These are phyloP conservation scores for Myxozyma geophila DNA, from an alignment of 805 yeast species.

Conservation along the genomic window DNA sequence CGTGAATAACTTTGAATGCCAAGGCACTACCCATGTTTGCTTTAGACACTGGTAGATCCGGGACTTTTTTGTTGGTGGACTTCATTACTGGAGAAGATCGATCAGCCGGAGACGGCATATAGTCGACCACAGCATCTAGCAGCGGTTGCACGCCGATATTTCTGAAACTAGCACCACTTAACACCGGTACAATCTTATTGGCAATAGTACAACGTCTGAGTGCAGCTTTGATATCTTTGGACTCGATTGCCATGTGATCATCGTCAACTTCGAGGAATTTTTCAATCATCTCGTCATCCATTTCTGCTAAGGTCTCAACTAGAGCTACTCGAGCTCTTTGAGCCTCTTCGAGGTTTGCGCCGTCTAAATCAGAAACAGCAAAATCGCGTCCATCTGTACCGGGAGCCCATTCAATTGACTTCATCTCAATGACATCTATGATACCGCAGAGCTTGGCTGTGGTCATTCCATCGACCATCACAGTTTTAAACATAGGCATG, in stretches of 20 bases:
- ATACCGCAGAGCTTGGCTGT: conserved; percentile 65
- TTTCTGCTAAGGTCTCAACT: conserved; percentile 81
- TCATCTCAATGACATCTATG: conserved; percentile 71
- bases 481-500: conserved; percentile 56
- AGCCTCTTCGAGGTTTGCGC: conserved; percentile 54
- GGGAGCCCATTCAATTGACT: conserved; percentile 54
- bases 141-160: conserved; percentile 96
- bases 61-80: conserved; percentile 1
- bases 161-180: conserved; percentile 90
- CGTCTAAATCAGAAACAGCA: conserved; percentile 33
- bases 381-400: conserved; percentile 57
- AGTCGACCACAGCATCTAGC: conserved; percentile 78
- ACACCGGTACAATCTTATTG: conserved; percentile 69
- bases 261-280: conserved; percentile 73
- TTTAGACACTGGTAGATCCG: conserved; percentile 8
- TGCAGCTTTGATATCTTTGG: conserved; percentile 58
- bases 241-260: conserved; percentile 63
- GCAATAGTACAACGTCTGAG: conserved; percentile 66
- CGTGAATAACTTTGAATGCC: conserved; percentile 90
- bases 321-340: conserved; percentile 68
- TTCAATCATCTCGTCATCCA: conserved; percentile 77
- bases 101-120: conserved; percentile 82
- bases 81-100: conserved; percentile 46
- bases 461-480: conserved; percentile 27
- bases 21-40: conserved; percentile 57